Base-by-base conservation (phyloP, 352 stramenopile genomes). In the Phytophthora tentaculata region DNA sequence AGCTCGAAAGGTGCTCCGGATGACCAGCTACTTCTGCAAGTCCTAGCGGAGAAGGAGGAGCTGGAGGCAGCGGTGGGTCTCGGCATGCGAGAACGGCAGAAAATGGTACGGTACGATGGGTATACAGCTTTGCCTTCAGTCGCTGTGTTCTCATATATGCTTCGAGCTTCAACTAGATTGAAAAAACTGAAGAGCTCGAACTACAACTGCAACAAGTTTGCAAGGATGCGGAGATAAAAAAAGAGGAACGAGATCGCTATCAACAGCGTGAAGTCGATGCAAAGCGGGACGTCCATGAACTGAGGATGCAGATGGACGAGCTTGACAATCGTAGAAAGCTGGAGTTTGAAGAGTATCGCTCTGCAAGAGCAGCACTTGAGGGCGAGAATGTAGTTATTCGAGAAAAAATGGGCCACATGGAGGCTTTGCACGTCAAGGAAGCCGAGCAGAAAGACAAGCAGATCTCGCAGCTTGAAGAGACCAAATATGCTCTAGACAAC, bases 281-380 rank as follows among this genome's bases (percentile, higher is more conserved):
- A 29, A 88, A 83, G 24, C 71, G 77, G 3, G 77, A 90, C 3
- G 65, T 63, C 9, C 83, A 92, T 43, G 85, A 92, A 26, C 67
- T 83, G 14, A 83, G 76, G 28, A 83, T 91, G 81, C 81, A 88
- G 43, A 55, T 92, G 5, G 83, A 93, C 8, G 83, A 92, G 48
- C 75, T 92, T 6, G 83, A 95, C 32, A 90, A 81, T 45, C 62
- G 66, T 3, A 76, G 72, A 12, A 81, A 80, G 29, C 71, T 91
- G 35, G 83, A 93, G 39, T 90, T 89, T 69, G 84, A 95, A 63
- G 85, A 92, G 44, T 90, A 91, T 39, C 80, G 83, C 2, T 69
- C 62, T 1, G 54, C 76, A 24, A 69, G 83, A 3, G 71, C 72
- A 14, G 64, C 80, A 3, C 71, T 91, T 5, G 83, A 93, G 73